Evolutionary conservation across 2,329 filamentous ascomycete genomes (phyloP), one percentile per base, ranked within the genome.

Genomic region (Ophiostoma ulmi): DNA sequence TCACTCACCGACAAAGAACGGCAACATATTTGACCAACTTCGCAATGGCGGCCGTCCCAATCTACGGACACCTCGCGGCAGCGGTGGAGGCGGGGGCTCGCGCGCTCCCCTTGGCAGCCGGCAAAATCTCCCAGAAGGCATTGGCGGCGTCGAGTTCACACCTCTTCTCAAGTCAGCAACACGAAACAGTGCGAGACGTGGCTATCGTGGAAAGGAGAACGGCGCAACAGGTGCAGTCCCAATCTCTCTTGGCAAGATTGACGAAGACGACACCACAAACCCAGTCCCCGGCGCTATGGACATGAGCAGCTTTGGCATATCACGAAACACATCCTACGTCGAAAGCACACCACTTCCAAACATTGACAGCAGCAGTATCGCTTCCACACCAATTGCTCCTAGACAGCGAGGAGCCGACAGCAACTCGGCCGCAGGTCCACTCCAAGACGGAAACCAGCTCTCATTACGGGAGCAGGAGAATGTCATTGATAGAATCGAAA

Each of bases 401-500:
- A 81, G 92, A 44, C 86, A 89, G 6, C 86, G 90, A 71, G 85
- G 86, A 13, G 72, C 65, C 87, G 70, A 67, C 72, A 84, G 36
- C 35, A 39, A 84, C 69, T 87, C 85, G 65, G 85, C 85, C 69
- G 89, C 88, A 69, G 90, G 88, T 0, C 87, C 92, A 5, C 80
- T 97, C 52, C 90, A 94, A 73, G 91, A 95, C 75, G 93, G 93
- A 26, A 97, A 97, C 76, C 90, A 96, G 77, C 85, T 97, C 75
- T 97, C 95, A 1, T 81, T 99, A 71, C 90, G 93, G 73, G 95
- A 99, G 78, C 95, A 99, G 79, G 95, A 98, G 80, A 93, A 93
- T 75, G 91, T 95, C 75, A 94, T 99, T 75, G 92, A 97, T 81
- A 92, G 92, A 77, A 94, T 99, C 76, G 93, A 97, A 78, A 99